Base-by-base conservation (phyloP, 2,329 filamentous ascomycete genomes). In the Neopestalotiopsis rosae region DNA sequence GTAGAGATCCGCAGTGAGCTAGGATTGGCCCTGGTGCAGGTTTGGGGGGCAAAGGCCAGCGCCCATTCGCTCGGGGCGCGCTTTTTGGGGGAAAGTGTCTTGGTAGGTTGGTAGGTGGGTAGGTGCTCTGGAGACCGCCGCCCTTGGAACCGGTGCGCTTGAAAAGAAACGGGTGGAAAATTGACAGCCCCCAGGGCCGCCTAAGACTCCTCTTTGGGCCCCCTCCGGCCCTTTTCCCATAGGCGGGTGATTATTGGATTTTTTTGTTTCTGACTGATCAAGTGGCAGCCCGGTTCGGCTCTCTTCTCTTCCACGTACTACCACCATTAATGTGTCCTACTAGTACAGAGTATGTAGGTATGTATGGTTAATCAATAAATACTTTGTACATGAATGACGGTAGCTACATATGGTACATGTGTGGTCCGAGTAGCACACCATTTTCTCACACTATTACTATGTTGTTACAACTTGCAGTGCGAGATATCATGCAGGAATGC, bases 161-260 rank as follows among this genome's bases (percentile, higher is more conserved):
- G 59, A 62, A 62, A 62, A 62, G 59, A 62, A 62, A 62, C 32
- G 59, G 59, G 32, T 62, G 34, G 59, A 62, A 38, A 20, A 62
- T 62, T 62, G 59, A 34, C 59, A 62, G 32, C 59, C 59, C 20
- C 59, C n/a, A 38, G 59, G 59, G 13, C 57, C 30, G 57, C 30
- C 30, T 59, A 30, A 34, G 57, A 12, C 57, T 59, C 30, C 24
- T 30, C 57, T 59, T 59, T 59, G 45, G 45, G 45, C 14, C 45
- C 20, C 45, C 45, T 20, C 45, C 45, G 45, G 45, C n/a, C 45
- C 45, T 52, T 52, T 52, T 52, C 45, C 45, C 45, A 52, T 52
- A 52, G 45, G 45, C 45, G 45, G 45, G 45, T 20, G 45, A 52
- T n/a, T 24, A 49, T n/a, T 52, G 17, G 45, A 52, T n/a, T 52